phyloP scores from a whole-genome alignment of 495 filamentous ascomycete species.

The Penicillium coprophilum region DNA sequence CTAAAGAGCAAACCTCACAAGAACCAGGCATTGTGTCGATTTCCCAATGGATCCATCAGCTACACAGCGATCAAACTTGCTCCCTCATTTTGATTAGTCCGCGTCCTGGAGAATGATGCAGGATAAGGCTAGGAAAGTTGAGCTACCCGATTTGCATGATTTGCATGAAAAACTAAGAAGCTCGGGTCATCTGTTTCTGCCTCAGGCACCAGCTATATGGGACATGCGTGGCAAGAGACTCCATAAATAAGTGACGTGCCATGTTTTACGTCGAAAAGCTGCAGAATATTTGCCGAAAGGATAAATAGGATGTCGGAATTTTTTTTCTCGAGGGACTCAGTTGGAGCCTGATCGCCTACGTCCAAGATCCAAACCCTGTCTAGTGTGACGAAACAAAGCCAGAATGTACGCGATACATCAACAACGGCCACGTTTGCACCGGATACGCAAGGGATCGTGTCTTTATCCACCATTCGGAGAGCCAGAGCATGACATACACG shows the following conservation, averaged over 20 bases:
- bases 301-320: slow-evolving; percentile 23
- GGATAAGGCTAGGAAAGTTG: background rate
- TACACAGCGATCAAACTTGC: slow-evolving; percentile 2
- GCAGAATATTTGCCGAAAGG: slow-evolving; percentile 27
- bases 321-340: background rate
- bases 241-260: slow-evolving; percentile 1
- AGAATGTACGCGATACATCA: slow-evolving; percentile 27
- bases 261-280: slow-evolving; percentile 22
- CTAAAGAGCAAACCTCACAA: slow-evolving; percentile 60
- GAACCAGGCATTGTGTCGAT: slow-evolving; percentile 30
- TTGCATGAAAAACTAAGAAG: slow-evolving; percentile 6
- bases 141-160: slow-evolving; percentile 4
- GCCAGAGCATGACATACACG: background rate
- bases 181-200: background rate
- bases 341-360: slow-evolving; percentile 7
- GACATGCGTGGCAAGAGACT: background rate
- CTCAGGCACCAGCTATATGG: background rate
- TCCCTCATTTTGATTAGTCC: slow-evolving; percentile 14
- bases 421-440: slow-evolving; percentile 27
- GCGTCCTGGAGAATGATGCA: background rate
- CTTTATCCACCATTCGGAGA: background rate
- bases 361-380: slow-evolving; percentile 14
- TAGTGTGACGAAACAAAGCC: slow-evolving; percentile 33
- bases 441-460: slow-evolving; percentile 23
- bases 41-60: slow-evolving; percentile 13